Evolutionary conservation across 441 rosid genomes (phyloP).

Genomic region (Euphorbia celastroides): DNA sequence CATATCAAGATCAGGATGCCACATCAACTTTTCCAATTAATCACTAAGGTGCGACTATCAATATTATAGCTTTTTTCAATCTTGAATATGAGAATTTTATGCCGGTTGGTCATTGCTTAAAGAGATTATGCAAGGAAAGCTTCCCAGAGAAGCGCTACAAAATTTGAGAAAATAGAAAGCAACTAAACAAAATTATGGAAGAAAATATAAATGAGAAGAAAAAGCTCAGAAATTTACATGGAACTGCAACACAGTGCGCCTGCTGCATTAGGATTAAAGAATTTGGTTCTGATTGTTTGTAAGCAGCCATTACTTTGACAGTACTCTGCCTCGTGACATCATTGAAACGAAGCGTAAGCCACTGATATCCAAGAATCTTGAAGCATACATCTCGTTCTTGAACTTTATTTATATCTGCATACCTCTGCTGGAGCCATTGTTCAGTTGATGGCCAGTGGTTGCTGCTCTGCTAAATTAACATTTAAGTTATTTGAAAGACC

Average conservation of each 20-base stretch:
- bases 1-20: no score
- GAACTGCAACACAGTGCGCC: slow-evolving; percentile 76
- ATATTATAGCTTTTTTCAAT: no score
- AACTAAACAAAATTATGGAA: background rate
- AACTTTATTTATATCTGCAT: slow-evolving; percentile 35
- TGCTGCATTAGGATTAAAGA: slow-evolving; percentile 67
- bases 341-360: slow-evolving; percentile 34
- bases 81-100: background rate
- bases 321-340: slow-evolving; percentile 69
- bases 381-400: slow-evolving; percentile 28
- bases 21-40: no score
- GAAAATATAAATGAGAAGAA: background rate
- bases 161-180: background rate
- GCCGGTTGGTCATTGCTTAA: background rate
- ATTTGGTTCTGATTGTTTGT: slow-evolving; percentile 37
- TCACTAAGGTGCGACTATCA: no score
- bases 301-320: slow-evolving; percentile 79
- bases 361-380: slow-evolving; percentile 70
- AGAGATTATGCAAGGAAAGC: background rate
- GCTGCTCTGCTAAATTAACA: slow-evolving; percentile 37
- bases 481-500: background rate
- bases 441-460: slow-evolving; percentile 61
- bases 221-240: slow-evolving; percentile 42
- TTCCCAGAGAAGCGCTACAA: background rate
- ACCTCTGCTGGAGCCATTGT: slow-evolving; percentile 60